A percentile compares a stretch with the other conserved stretches of the same genome.
Evolutionary conservation across 495 filamentous ascomycete species (phyloP).

Genomic region (Tuber indicum): DNA sequence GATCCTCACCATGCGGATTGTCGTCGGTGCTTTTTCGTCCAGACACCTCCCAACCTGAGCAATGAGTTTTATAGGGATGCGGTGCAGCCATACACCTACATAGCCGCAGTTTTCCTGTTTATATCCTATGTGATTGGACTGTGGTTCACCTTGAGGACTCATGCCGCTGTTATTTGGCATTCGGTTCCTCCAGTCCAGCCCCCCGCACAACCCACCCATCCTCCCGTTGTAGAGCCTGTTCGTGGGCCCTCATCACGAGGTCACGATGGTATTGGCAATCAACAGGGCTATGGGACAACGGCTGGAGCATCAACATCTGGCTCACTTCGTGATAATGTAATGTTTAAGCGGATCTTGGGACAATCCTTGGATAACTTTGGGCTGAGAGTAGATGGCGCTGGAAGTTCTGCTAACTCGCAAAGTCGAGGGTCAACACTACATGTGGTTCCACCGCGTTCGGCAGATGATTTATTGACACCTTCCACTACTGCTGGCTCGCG

Average conservation of each 20-base stretch:
- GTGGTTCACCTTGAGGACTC: slow-evolving; percentile 92
- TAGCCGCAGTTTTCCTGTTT: slow-evolving; percentile 78
- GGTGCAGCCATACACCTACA: slow-evolving; percentile 87
- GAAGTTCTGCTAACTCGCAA: slow-evolving; percentile 46
- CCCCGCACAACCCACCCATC: slow-evolving; percentile 23
- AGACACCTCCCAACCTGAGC: slow-evolving; percentile 66
- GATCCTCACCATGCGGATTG: slow-evolving; percentile 59
- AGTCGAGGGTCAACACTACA: slow-evolving; percentile 51
- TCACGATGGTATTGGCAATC: slow-evolving; percentile 28
- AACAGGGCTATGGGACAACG: slow-evolving; percentile 18
- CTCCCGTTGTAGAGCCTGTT: slow-evolving; percentile 14
- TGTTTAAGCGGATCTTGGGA: slow-evolving; percentile 89
- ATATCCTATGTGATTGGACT: slow-evolving; percentile 88
- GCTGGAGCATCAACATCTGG: slow-evolving; percentile 40
- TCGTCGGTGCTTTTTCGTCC: slow-evolving; percentile 86
- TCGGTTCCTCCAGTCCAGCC: slow-evolving; percentile 38
- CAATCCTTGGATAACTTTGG: slow-evolving; percentile 80
- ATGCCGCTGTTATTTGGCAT: slow-evolving; percentile 96
- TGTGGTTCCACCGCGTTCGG: slow-evolving; percentile 57
- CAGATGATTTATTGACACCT: slow-evolving; percentile 26
- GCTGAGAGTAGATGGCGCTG: slow-evolving; percentile 48
- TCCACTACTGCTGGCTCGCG: slow-evolving; percentile 39
- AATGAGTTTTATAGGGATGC: slow-evolving; percentile 83
- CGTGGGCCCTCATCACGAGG: slow-evolving; percentile 32
- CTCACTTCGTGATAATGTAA: slow-evolving; percentile 67